A percentile compares a stretch with the other conserved stretches of the same genome.
These are phyloP conservation scores for Larix sibirica DNA, from an alignment of 83 land plant species.

Conservation along the genomic window DNA sequence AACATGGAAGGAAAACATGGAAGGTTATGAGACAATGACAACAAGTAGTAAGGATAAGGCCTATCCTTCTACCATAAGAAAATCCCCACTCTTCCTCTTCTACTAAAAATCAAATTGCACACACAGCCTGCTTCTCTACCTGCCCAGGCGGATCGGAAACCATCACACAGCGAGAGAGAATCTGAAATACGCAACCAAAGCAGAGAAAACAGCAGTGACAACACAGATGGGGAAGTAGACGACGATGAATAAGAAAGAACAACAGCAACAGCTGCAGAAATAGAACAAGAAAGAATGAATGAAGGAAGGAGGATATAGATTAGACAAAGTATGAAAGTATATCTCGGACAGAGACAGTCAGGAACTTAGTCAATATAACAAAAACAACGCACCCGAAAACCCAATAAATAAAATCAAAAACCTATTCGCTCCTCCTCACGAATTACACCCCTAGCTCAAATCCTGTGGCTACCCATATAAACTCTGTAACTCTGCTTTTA, in stretches of 20 bases:
- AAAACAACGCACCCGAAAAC: background rate
- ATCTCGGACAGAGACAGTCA: slow-evolving; percentile 17
- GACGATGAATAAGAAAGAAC: background rate
- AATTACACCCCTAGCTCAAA: no score
- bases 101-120: no score
- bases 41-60: no score
- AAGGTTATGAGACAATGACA: no score
- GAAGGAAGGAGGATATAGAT: background rate
- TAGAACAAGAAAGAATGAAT: background rate
- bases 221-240: background rate
- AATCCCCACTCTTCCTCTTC: no score
- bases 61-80: no score
- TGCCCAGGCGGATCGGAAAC: no score
- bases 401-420: background rate
- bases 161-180: background rate
- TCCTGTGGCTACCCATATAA: no score
- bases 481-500: background rate
- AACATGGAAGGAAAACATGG: no score
- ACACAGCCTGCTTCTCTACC: no score
- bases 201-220: background rate
- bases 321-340: slow-evolving; percentile 9
- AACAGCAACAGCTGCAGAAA: slow-evolving; percentile 4
- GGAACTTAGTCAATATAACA: slow-evolving; percentile 13
- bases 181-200: background rate
- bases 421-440: background rate